These are phyloP conservation scores for Calophaca sinica DNA, from an alignment of 306 rosid genomes.

Conservation along the genomic window DNA sequence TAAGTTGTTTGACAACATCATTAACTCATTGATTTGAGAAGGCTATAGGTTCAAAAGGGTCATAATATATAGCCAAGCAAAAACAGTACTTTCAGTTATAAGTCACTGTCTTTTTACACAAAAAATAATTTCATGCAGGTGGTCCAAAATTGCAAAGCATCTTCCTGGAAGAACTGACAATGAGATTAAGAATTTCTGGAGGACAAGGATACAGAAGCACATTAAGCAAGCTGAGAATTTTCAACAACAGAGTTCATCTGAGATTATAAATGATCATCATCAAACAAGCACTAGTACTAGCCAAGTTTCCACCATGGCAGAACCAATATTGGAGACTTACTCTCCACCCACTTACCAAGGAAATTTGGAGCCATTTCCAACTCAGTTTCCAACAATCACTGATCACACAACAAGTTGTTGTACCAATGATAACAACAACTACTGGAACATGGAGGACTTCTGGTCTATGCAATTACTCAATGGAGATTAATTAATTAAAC, in stretches of 20 bases:
- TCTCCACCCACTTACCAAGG: constrained; percentile 49
- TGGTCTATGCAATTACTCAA: constrained; percentile 92
- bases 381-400: constrained; percentile 45
- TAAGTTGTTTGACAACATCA: too few species aligned
- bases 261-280: constrained; percentile 40
- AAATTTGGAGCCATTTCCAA: constrained; percentile 50
- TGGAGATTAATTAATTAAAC: constrained; percentile 50
- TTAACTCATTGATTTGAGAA: too few species aligned
- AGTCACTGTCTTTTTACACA: constrained; percentile 27
- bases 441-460: constrained; percentile 94
- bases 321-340: constrained; percentile 56
- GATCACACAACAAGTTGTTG: constrained; percentile 52
- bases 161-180: constrained; percentile 96
- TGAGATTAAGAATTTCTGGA: constrained; percentile 96
- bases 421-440: constrained; percentile 51
- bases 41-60: too few species aligned
- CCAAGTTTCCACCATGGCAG: constrained; percentile 51
- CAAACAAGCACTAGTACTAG: constrained; percentile 62
- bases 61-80: constrained; percentile 2
- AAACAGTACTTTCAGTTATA: constrained; percentile 27
- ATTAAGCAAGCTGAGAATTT: constrained; percentile 74
- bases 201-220: constrained; percentile 95
- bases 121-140: constrained; percentile 55
- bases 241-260: constrained; percentile 46
- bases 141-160: constrained; percentile 98